Evolutionary conservation across 129 eudicot genomes (phyloP).

Genomic region (Deinandra increscens): DNA sequence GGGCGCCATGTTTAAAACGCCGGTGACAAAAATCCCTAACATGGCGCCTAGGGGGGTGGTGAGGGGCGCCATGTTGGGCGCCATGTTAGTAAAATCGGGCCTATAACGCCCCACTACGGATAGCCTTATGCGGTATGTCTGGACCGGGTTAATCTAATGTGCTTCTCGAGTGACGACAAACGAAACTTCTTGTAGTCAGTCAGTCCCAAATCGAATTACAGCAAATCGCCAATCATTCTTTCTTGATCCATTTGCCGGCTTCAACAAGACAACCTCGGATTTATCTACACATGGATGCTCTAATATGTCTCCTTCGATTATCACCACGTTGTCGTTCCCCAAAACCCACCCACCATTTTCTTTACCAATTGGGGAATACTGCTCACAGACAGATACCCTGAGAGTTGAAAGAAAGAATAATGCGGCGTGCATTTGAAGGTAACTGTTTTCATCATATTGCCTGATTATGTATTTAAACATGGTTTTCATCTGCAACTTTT

Average conservation of each 20-base stretch:
- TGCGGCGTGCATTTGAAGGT: constrained; percentile 32
- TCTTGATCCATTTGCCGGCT: constrained; percentile 22
- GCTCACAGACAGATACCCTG: background rate
- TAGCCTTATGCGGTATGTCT: too few relatives aligned
- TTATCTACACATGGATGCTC: constrained; percentile 25
- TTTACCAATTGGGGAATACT: constrained; percentile 13
- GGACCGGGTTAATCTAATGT: too few relatives aligned
- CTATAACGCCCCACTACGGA: too few relatives aligned
- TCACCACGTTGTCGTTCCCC: constrained; percentile 13
- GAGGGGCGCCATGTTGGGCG: too few relatives aligned
- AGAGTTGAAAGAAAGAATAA: constrained; percentile 10
- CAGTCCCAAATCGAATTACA: constrained; percentile 2
- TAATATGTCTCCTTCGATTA: constrained; percentile 6
- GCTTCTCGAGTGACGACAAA: constrained; percentile 18
- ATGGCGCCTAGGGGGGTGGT: too few relatives aligned
- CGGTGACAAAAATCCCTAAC: too few relatives aligned
- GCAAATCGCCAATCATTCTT: constrained; percentile 18
- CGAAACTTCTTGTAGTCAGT: background rate
- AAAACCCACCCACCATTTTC: background rate
- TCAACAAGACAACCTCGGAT: constrained; percentile 20
- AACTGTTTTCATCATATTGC: constrained; percentile 3
- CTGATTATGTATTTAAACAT: background rate
- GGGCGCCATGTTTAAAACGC: too few relatives aligned
- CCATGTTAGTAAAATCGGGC: too few relatives aligned
- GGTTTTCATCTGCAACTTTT: background rate